phyloP scores from a whole-genome alignment of 192 early-diverging fungal species.

The Coemansia interrupta region DNA sequence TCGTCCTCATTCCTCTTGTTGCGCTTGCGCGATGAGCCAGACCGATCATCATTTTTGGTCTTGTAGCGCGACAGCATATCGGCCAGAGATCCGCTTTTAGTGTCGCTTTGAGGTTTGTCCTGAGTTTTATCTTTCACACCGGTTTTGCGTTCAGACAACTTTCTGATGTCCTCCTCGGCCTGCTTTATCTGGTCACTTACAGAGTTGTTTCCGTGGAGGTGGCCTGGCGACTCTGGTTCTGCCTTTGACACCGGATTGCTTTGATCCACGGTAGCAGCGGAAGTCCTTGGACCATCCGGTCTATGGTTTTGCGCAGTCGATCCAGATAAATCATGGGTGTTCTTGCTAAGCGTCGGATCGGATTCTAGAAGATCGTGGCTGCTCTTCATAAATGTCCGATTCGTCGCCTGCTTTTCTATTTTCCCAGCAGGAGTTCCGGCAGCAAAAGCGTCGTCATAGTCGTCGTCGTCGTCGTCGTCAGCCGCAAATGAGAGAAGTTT shows the following conservation, averaged over 20 bases:
- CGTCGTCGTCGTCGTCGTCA: slow-evolving; percentile 65
- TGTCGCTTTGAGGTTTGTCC: background rate
- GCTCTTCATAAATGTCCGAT: slow-evolving; percentile 60
- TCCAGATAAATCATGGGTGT: background rate
- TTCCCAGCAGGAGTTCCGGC: background rate
- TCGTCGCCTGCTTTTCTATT: background rate
- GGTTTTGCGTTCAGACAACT: background rate
- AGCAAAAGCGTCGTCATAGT: slow-evolving; percentile 51
- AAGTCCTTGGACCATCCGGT: too few relatives aligned
- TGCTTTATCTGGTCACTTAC: background rate
- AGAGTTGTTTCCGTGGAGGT: background rate
- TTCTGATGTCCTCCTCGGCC: slow-evolving; percentile 6
- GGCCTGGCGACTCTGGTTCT: background rate
- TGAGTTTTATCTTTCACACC: background rate
- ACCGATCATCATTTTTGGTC: background rate
- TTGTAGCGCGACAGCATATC: slow-evolving; percentile 23
- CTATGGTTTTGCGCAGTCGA: too few relatives aligned
- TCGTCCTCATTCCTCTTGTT: slow-evolving; percentile 43
- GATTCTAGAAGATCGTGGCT: slow-evolving; percentile 66
- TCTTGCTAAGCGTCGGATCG: slow-evolving; percentile 29
- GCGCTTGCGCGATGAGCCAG: slow-evolving; percentile 10
- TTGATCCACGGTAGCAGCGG: too few relatives aligned
- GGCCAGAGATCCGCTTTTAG: slow-evolving; percentile 1
- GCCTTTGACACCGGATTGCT: slow-evolving; percentile 29
- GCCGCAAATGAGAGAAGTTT: slow-evolving; percentile 86